Percentiles rank a stretch among this genome's conserved stretches.
Conservation (phyloP, 768 basidiomycete genomes). For the Coprinellus micaceus region DNA sequence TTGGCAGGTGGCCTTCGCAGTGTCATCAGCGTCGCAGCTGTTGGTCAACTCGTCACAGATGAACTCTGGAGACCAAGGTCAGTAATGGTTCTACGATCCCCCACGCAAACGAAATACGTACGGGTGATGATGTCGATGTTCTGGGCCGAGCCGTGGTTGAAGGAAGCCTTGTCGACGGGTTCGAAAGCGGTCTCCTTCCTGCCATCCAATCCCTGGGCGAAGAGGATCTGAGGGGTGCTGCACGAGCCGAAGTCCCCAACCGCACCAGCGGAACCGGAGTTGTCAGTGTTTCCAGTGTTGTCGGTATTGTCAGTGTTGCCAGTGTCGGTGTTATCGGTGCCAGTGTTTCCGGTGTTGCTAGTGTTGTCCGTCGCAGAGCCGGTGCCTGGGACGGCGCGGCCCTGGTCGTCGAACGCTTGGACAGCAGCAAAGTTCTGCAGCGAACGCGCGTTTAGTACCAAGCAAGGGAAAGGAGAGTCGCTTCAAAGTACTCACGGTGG, state of each 20-base stretch:
- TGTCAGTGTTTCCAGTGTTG: constrained; percentile 17
- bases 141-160: constrained; percentile 58
- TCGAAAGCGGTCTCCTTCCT: constrained; percentile 53
- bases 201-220: constrained; percentile 51
- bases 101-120: constrained; percentile 15
- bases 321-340: constrained; percentile 7
- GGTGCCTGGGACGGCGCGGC: constrained; percentile 21
- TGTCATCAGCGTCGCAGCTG: constrained; percentile 50
- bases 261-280: too few species aligned
- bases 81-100: neutral
- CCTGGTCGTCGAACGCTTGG: constrained; percentile 37
- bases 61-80: constrained; percentile 25
- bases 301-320: constrained; percentile 19
- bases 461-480: constrained; percentile 5
- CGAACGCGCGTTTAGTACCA: neutral
- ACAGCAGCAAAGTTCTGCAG: constrained; percentile 36
- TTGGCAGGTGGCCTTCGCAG: constrained; percentile 48
- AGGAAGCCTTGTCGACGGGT: constrained; percentile 47
- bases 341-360: too few species aligned
- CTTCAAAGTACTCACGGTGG: constrained; percentile 26
- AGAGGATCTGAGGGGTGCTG: constrained; percentile 50
- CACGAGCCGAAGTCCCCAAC: constrained; percentile 52
- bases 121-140: constrained; percentile 57
- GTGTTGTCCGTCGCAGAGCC: too few species aligned
- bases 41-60: constrained; percentile 56